Conservation (phyloP, 2,329 filamentous ascomycete genomes). For the Pseudogymnoascus sp. region DNA sequence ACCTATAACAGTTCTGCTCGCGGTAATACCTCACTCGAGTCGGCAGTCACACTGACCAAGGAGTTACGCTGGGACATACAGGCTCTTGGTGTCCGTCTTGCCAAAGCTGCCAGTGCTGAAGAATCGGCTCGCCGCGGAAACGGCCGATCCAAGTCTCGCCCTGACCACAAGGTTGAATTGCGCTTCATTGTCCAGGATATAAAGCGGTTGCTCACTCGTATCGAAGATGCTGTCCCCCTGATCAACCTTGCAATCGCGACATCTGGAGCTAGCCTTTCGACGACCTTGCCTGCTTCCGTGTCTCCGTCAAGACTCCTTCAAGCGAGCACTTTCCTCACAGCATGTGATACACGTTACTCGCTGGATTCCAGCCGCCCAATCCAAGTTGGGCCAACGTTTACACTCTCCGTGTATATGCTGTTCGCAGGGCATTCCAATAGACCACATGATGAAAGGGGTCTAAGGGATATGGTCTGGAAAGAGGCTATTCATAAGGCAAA, state of each 20-base stretch:
- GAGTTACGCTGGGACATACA: slow-evolving; percentile 78
- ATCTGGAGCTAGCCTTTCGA: slow-evolving; percentile 80
- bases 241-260: slow-evolving; percentile 92
- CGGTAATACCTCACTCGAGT: slow-evolving; percentile 75
- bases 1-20: slow-evolving; percentile 48
- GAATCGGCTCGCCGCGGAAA: slow-evolving; percentile 41
- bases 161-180: slow-evolving; percentile 56
- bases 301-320: slow-evolving; percentile 87
- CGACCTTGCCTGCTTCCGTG: slow-evolving; percentile 69
- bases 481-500: slow-evolving; percentile 91
- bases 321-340: slow-evolving; percentile 81
- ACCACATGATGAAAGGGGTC: slow-evolving; percentile 26
- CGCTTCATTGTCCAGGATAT: slow-evolving; percentile 66
- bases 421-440: slow-evolving; percentile 68
- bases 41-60: slow-evolving; percentile 75
- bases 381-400: slow-evolving; percentile 83
- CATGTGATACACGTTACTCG: slow-evolving; percentile 77
- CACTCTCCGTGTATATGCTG: slow-evolving; percentile 87
- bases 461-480: slow-evolving; percentile 66
- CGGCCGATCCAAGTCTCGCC: slow-evolving; percentile 41
- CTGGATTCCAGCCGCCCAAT: slow-evolving; percentile 54
- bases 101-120: slow-evolving; percentile 58
- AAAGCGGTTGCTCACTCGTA: slow-evolving; percentile 63
- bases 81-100: slow-evolving; percentile 65
- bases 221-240: slow-evolving; percentile 85